phyloP scores from a whole-genome alignment of 371 early-diverging fungal species.

The Circinella umbellata region DNA sequence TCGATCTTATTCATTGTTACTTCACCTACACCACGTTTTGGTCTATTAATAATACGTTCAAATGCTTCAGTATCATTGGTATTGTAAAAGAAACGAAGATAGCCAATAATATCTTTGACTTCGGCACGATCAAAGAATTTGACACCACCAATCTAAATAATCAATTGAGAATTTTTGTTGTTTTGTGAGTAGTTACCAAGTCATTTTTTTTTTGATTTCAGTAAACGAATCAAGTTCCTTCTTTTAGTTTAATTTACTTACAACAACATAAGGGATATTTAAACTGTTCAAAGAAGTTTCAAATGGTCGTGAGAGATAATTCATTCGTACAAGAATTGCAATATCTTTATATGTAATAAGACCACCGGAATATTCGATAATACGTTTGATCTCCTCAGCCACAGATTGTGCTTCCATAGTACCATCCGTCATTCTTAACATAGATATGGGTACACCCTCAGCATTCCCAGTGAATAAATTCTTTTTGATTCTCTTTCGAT shows the following conservation, averaged over 20 bases:
- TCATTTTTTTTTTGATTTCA: no score
- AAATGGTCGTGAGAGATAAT: constrained; percentile 46
- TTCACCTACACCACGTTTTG: constrained; percentile 55
- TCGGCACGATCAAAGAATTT: constrained; percentile 50
- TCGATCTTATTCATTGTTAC: constrained; percentile 34
- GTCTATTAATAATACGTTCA: constrained; percentile 47
- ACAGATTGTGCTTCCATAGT: constrained; percentile 47
- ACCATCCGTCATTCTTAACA: constrained; percentile 24
- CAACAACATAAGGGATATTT: constrained; percentile 57
- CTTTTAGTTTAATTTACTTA: constrained; percentile 13
- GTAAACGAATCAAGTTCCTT: no score
- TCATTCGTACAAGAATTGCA: constrained; percentile 56
- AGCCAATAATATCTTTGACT: constrained; percentile 50
- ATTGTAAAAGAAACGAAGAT: constrained; percentile 54
- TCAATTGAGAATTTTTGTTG: no score
- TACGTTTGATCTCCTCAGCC: constrained; percentile 45
- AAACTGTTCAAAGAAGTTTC: constrained; percentile 47
- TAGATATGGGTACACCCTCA: constrained; percentile 36
- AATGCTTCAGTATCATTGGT: constrained; percentile 48
- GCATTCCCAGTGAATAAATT: constrained; percentile 36
- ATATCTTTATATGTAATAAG: constrained; percentile 54
- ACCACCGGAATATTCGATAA: constrained; percentile 40
- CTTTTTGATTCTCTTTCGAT: constrained; percentile 28
- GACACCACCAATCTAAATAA: constrained; percentile 39
- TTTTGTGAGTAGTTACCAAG: no score